A percentile compares a stretch with the other conserved stretches of the same genome.
Evolutionary conservation across 495 filamentous ascomycete genomes (phyloP).

Genomic region (Penicillium crystallinum): DNA sequence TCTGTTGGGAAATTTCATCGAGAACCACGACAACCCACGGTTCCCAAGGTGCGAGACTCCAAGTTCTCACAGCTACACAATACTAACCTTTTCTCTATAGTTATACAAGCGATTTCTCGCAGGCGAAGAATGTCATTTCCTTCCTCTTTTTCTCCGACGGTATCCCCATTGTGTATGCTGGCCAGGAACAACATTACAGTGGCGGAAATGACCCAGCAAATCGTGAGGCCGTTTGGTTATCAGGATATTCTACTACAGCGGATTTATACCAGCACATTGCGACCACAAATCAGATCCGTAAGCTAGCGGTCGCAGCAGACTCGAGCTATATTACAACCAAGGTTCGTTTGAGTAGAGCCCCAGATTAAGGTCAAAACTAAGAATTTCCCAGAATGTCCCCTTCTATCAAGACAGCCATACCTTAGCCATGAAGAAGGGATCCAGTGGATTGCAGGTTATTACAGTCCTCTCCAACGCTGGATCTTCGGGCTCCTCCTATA

Average conservation of each 20-base stretch:
- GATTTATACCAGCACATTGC: conserved; percentile 59
- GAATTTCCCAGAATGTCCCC: conserved; percentile 20
- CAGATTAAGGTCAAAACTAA: not conserved
- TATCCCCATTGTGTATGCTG: conserved; percentile 61
- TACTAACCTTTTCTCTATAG: conserved; percentile 23
- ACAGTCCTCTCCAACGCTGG: conserved; percentile 56
- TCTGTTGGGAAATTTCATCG: conserved; percentile 67
- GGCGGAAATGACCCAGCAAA: conserved; percentile 62
- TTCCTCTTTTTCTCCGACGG: conserved; percentile 67
- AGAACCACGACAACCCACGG: conserved; percentile 74
- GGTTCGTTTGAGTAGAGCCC: conserved; percentile 8
- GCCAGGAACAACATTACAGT: conserved; percentile 70
- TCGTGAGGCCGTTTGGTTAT: conserved; percentile 73
- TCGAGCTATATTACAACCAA: conserved; percentile 44
- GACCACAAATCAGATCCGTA: conserved; percentile 56
- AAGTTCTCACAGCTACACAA: not conserved
- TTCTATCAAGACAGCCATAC: conserved; percentile 50
- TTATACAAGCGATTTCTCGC: conserved; percentile 41
- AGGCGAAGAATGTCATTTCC: conserved; percentile 64
- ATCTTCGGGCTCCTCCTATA: conserved; percentile 33
- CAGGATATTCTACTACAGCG: conserved; percentile 53
- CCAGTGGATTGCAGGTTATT: conserved; percentile 45
- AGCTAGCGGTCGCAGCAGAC: conserved; percentile 46
- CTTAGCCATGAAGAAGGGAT: conserved; percentile 59
- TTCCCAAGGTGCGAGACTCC: conserved; percentile 46